Evolutionary conservation across 1,284 basidiomycete genomes (phyloP), one percentile per base, ranked within the genome.

Genomic region (Ceratobasidium sp.): DNA sequence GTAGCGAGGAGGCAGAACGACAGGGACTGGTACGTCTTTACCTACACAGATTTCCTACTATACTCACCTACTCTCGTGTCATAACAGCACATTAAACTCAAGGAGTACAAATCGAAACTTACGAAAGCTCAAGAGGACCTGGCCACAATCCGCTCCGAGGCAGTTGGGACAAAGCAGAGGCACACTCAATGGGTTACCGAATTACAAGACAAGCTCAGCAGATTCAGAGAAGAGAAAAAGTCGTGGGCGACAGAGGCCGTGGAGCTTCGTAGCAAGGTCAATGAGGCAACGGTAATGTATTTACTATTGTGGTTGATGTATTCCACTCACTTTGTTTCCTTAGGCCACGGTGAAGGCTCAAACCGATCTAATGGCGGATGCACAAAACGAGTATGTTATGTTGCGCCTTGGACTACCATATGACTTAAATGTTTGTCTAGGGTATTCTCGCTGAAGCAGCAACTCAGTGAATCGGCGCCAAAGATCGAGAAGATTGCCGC

Each of bases 1-100:
- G 87, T 76, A 89, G 87, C 61, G 90, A 90, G 30, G 93, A 94
- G 79, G 85, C 87, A 7, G 93, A 94, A 79, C 84, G 91, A 55
- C 93, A 94, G 80, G 88, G 88, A n/a, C 80, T 94, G 82, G 92
- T 94, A 78, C 75, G 88, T 82, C 6, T 11, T 9, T 32, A 70
- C 38, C 43, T 73, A 28, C 49, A 30, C 1, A 59, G 32, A 41
- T 9, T 23, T 44, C 3, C 23, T 35, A 2, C 18, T 4, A n/a
- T 18, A 43, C 30, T 43, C 41, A 44, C 28, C 28, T 21, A 11
- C 18, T 21, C 46, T 26, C 41, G 18, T 16, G 30, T 23, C 11
- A 59, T 43, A 16, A 46, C 26, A 76, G 75, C 73, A 75, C 50
- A 75, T 72, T 32, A 73, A 67, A 26, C 74, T 76, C 41, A 74